Base-by-base conservation (phyloP, 441 rosid species). In the Rhodomyrtus psidioides region DNA sequence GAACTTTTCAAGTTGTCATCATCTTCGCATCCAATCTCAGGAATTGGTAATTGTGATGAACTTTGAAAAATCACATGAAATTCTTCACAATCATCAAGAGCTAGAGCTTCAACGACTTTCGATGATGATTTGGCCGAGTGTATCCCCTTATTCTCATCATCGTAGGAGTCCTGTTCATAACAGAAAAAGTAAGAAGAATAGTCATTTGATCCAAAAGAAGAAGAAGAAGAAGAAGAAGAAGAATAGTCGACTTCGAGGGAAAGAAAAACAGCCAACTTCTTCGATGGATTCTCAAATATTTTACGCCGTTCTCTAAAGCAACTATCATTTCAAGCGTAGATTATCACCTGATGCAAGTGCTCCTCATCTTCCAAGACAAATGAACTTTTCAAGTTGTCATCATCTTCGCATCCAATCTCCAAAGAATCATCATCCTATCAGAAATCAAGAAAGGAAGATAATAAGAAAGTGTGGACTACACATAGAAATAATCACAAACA, bases 61-160 rank as follows among this genome's bases (percentile, higher is more conserved):
- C 88, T 88, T 85, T 89, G 93, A 82, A 74, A 86, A 30, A 83
- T 89, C 79, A 55, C 42, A 87, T 85, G 55, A 51, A 86, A 70
- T 65, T 83, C 93, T 21, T 86, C 85, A 87, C 88, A 87, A 83
- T 92, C 95, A 87, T 90, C 88, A 85, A 89, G 83, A 84, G 90
- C 89, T 30, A 90, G 83, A 74, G 92, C 88, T 58, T 44, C 90
- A 53, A 90, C 81, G 60, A 90, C 91, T 70, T 91, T 92, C 86
- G 87, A 90, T 30, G 88, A 83, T 65, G 85, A 90, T 89, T 93
- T 91, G 59, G 89, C 53, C 51, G 87, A 86, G 65, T 87, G 89
- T 53, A 76, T 54, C 86, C 89, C 91, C 87, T 88, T 90, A 82
- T 88, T 87, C 85, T 91, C 88, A 81, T n/a, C 88, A 2, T 65